Conservation (phyloP, 2,329 filamentous ascomycete genomes). For the Didymella arachidicola region DNA sequence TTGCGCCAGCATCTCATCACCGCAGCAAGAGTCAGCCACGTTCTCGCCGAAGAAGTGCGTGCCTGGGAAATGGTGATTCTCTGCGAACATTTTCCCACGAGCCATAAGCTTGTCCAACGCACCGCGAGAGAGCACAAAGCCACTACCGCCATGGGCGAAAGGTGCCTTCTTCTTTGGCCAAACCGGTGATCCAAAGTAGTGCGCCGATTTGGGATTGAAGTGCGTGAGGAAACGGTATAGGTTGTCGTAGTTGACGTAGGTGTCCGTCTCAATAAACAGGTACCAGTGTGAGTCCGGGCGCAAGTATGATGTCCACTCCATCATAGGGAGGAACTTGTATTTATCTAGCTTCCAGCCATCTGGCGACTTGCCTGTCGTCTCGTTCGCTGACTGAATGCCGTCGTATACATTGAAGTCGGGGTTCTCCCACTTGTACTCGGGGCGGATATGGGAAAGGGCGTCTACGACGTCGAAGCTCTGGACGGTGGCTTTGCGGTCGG, state of each 20-base stretch:
- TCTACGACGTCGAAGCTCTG: slow-evolving; percentile 59
- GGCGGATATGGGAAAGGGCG: slow-evolving; percentile 55
- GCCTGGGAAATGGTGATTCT: slow-evolving; percentile 43
- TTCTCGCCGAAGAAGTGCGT: slow-evolving; percentile 50
- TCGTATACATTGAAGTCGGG: slow-evolving; percentile 62
- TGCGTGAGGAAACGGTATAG: slow-evolving; percentile 51
- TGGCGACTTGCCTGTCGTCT: slow-evolving; percentile 54
- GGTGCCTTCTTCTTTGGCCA: slow-evolving; percentile 44
- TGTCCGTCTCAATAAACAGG: slow-evolving; percentile 50
- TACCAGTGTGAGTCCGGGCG: slow-evolving; percentile 47
- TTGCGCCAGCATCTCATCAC: slow-evolving; percentile 50
- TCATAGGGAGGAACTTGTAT: slow-evolving; percentile 66
- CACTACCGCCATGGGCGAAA: slow-evolving; percentile 56
- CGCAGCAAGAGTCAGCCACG: slow-evolving; percentile 47
- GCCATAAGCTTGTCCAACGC: slow-evolving; percentile 57
- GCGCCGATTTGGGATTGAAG: slow-evolving; percentile 47
- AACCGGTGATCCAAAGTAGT: slow-evolving; percentile 54
- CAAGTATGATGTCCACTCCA: slow-evolving; percentile 57
- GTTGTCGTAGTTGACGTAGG: slow-evolving; percentile 51
- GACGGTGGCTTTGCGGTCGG: slow-evolving; percentile 64
- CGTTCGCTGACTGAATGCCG: slow-evolving; percentile 51
- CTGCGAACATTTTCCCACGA: slow-evolving; percentile 48
- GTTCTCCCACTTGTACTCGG: slow-evolving; percentile 52
- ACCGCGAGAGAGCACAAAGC: slow-evolving; percentile 55
- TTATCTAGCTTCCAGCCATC: slow-evolving; percentile 65